phyloP scores from a whole-genome alignment of 2,329 filamentous ascomycete species.

The Alternaria arbusti region DNA sequence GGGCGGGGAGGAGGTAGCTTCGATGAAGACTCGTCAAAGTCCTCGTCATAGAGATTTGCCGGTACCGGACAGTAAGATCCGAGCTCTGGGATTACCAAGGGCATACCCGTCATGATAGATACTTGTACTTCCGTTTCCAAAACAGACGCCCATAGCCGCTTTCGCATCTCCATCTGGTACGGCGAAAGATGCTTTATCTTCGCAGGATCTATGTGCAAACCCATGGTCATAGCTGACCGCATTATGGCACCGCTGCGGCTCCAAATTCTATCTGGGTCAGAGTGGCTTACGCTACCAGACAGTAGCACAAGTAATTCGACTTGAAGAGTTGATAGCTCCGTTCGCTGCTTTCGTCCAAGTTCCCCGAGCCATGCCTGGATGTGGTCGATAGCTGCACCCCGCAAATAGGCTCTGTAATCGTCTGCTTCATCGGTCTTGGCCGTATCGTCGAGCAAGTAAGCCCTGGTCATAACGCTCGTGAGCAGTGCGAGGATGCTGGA shows the following conservation, averaged over 20 bases:
- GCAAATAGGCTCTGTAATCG: constrained; percentile 19
- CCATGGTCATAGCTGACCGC: constrained; percentile 52
- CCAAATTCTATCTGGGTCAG: constrained; percentile 28
- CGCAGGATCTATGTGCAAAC: constrained; percentile 50
- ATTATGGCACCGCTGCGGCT: constrained; percentile 45
- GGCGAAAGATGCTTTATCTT: constrained; percentile 41
- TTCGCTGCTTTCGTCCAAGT: constrained; percentile 27
- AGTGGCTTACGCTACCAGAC: constrained; percentile 15
- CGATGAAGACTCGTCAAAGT: constrained; percentile 20
- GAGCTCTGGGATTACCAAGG: constrained; percentile 20
- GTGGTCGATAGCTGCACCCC: constrained; percentile 18
- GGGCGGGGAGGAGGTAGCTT: constrained; percentile 13
- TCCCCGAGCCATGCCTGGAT: constrained; percentile 31
- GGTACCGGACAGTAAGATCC: constrained; percentile 12
- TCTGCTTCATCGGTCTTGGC: constrained; percentile 9
- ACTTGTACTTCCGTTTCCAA: constrained; percentile 49
- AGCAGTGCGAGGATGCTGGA: constrained; percentile 33
- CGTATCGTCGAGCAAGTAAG: constrained; percentile 25
- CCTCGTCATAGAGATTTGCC: constrained; percentile 25
- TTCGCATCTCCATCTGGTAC: constrained; percentile 49
- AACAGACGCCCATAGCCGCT: constrained; percentile 55
- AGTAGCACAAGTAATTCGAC: constrained; percentile 25
- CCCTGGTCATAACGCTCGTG: constrained; percentile 28
- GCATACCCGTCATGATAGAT: constrained; percentile 26
- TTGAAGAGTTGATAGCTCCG: constrained; percentile 29